A percentile compares a stretch with the other conserved stretches of the same genome.
phyloP scores from a whole-genome alignment of 2,329 filamentous ascomycete genomes.

The Colletotrichum echinochloae region DNA sequence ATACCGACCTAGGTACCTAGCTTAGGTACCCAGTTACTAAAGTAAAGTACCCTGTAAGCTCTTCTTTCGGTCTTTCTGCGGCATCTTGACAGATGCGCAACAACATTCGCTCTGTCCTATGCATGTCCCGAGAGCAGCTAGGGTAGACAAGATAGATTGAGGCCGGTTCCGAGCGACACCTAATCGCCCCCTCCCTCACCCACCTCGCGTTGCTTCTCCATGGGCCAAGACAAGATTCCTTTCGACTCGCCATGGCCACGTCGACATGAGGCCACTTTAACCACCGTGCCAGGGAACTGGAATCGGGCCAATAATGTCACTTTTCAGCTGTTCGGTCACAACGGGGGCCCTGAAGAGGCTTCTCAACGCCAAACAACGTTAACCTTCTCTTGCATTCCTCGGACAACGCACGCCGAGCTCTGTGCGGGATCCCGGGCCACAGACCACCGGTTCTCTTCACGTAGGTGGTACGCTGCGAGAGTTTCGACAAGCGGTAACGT shows the following conservation, averaged over 20 bases:
- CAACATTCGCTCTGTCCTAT: slow-evolving; percentile 5
- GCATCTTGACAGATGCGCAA: slow-evolving; percentile 6
- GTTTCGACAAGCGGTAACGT: slow-evolving; percentile 25
- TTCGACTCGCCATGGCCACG: slow-evolving; percentile 2
- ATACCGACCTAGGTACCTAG: not conserved
- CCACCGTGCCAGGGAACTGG: not conserved
- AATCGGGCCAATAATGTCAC: not conserved
- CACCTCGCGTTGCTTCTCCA: not conserved
- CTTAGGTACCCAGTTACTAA: not conserved
- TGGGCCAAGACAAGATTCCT: not conserved
- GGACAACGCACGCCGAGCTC: slow-evolving; percentile 15
- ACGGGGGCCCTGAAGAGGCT: not conserved
- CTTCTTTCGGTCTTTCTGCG: not conserved
- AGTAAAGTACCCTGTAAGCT: no score
- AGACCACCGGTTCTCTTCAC: slow-evolving; percentile 27
- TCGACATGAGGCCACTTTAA: slow-evolving; percentile 13
- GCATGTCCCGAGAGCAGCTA: slow-evolving; percentile 14
- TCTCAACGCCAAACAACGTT: not conserved
- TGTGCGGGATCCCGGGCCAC: slow-evolving; percentile 29
- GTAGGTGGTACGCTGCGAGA: slow-evolving; percentile 24
- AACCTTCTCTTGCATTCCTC: not conserved
- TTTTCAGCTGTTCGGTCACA: slow-evolving; percentile 4
- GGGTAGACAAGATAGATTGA: not conserved
- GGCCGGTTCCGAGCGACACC: not conserved
- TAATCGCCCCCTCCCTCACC: not conserved